Conservation (phyloP, 345 rosid genomes). For the Pistacia atlantica region DNA sequence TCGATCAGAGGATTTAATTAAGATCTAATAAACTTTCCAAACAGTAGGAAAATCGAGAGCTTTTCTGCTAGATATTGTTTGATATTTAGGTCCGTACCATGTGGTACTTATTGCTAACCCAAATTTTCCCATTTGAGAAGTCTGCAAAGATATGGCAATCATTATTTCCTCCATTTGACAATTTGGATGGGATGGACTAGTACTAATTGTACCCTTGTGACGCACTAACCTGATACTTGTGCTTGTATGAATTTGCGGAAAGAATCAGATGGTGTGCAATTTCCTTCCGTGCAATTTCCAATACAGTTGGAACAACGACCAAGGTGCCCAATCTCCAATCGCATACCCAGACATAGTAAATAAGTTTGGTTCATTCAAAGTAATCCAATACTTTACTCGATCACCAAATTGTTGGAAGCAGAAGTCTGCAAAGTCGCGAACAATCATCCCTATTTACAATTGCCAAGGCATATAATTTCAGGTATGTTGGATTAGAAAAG, state of each 20-base stretch:
- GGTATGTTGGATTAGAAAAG: background rate
- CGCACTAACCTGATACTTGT: constrained; percentile 34
- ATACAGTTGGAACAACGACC: constrained; percentile 48
- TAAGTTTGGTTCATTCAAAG: constrained; percentile 27
- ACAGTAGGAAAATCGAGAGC: constrained; percentile 45
- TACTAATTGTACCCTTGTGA: background rate
- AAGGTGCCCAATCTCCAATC: constrained; percentile 26
- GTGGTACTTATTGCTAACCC: constrained; percentile 32
- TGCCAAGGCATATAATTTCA: too few species aligned
- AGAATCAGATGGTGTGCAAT: constrained; percentile 35
- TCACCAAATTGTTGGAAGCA: constrained; percentile 37
- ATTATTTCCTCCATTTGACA: background rate
- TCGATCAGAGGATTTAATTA: background rate
- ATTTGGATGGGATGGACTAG: too few species aligned
- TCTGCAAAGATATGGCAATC: constrained; percentile 2
- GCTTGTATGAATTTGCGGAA: constrained; percentile 22
- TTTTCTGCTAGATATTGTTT: constrained; percentile 18
- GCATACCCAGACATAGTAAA: constrained; percentile 26
- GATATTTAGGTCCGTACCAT: constrained; percentile 38
- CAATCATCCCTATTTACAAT: constrained; percentile 23
- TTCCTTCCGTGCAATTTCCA: constrained; percentile 35
- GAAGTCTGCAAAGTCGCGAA: constrained; percentile 23
- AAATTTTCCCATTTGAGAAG: constrained; percentile 37
- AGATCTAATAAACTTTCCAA: constrained; percentile 20
- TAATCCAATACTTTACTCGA: constrained; percentile 34